Evolutionary conservation across 805 yeast genomes (phyloP).

Genomic region (Hanseniaspora vineae): DNA sequence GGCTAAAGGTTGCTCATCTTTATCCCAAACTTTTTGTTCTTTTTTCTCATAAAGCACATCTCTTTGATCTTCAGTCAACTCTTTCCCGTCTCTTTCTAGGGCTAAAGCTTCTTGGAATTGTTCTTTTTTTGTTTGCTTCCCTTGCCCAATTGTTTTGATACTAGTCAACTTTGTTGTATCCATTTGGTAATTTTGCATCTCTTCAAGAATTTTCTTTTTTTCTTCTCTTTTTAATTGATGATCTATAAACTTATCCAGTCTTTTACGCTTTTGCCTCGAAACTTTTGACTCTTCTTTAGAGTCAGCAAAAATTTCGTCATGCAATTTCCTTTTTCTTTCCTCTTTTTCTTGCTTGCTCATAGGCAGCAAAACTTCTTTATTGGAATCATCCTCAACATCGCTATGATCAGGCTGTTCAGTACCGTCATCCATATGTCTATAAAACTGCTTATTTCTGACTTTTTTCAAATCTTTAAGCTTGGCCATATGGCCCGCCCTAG

Average conservation of each 20-base stretch:
- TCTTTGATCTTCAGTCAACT: slow-evolving; percentile 39
- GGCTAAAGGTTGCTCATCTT: slow-evolving; percentile 16
- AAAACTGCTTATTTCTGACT: slow-evolving; percentile 59
- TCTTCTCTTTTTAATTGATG: slow-evolving; percentile 85
- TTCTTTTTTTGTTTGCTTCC: slow-evolving; percentile 53
- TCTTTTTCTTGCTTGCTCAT: slow-evolving; percentile 49
- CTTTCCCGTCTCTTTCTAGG: slow-evolving; percentile 60
- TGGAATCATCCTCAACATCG: slow-evolving; percentile 30
- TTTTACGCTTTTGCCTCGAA: slow-evolving; percentile 57
- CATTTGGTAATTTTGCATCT: slow-evolving; percentile 48
- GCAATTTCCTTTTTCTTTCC: slow-evolving; percentile 49
- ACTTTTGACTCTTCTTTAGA: slow-evolving; percentile 48
- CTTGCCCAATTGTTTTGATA: slow-evolving; percentile 68
- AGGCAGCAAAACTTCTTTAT: slow-evolving; percentile 50
- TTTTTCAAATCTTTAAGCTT: slow-evolving; percentile 57
- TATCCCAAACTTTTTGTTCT: slow-evolving; percentile 49
- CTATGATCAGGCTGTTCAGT: slow-evolving; percentile 11
- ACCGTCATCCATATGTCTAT: slow-evolving; percentile 34
- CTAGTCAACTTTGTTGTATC: slow-evolving; percentile 62
- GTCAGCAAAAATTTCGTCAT: slow-evolving; percentile 42
- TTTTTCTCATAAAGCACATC: slow-evolving; percentile 61
- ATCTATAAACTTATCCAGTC: slow-evolving; percentile 79
- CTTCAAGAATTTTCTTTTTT: slow-evolving; percentile 61
- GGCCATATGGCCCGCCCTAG: slow-evolving; percentile 72
- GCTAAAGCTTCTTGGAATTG: slow-evolving; percentile 62